Conservation (phyloP, 192 early-diverging fungal genomes). For the Diversispora eburnea region DNA sequence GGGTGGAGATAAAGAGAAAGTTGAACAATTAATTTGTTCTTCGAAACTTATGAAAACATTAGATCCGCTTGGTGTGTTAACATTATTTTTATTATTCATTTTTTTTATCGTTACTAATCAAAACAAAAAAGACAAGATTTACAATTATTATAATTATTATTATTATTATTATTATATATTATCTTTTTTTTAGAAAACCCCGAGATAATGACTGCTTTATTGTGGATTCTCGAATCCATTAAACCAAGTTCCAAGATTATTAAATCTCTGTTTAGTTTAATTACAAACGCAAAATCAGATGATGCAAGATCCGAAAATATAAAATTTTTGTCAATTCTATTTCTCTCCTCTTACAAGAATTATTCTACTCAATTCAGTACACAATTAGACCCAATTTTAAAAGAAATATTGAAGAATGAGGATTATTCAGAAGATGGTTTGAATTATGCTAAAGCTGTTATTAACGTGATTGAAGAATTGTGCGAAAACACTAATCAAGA, state of each 20-base stretch:
- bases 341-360: too few relatives aligned
- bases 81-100: background rate
- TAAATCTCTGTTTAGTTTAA: background rate
- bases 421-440: too few relatives aligned
- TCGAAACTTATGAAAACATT: background rate
- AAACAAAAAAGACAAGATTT: background rate
- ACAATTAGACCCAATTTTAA: too few relatives aligned
- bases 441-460: too few relatives aligned
- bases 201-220: background rate
- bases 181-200: background rate
- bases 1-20: background rate
- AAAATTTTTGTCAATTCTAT: background rate
- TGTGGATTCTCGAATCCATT: constrained; percentile 4
- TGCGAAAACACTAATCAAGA: too few relatives aligned
- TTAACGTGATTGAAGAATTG: too few relatives aligned
- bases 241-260: background rate
- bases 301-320: background rate
- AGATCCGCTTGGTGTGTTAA: constrained; percentile 2
- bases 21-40: constrained; percentile 5
- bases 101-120: background rate
- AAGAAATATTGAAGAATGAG: too few relatives aligned
- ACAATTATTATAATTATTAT: background rate
- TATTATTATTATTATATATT: background rate
- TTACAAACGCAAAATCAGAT: background rate
- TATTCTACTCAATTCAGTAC: too few relatives aligned